Evolutionary conservation across 768 basidiomycete genomes (phyloP), one percentile per base, ranked within the genome.

Genomic region (Lentinus tigrinus): DNA sequence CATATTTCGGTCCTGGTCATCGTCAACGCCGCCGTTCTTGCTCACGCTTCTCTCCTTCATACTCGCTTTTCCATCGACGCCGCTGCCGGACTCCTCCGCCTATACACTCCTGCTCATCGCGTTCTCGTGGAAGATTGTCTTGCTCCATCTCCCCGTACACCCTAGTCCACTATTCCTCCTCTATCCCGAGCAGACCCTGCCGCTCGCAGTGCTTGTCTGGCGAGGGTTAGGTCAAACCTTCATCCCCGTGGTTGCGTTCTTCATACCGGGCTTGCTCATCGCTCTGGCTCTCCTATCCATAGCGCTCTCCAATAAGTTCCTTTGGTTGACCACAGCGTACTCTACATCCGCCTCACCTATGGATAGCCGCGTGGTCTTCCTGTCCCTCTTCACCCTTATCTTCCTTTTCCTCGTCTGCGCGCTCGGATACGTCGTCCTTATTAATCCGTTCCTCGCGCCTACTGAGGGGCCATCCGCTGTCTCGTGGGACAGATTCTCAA

Each of bases 401-500:
- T 59, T 79, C 10, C 42, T 78, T 11, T 43, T 74, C 26, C 64
- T 76, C 26, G 69, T 77, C 21, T 51, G 52, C 54, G 75, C 65
- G 62, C 70, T 72, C 28, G 71, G 73, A 50, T 69, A 74, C 13
- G 70, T 75, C 6, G 66, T 67, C n/a, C 65, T 73, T 44, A 61
- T 70, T 17, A 66, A 63, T 47, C 66, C 70, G 4, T 64, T 66
- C 53, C 51, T 65, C 17, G 53, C 57, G 5, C 42, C 62, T 19
- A n/a, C 42, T 2, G 48, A 61, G 11, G 50, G 50, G 3, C 16
- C 42, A 16, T 19, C 43, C 19, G 51, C 60, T 4, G 52, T 26
- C 14, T 36, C 62, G 5, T 85, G 84, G 84, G 82, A 85, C 60
- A 71, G 73, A 23, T 85, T 80, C 67, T 77, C 81, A 4, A 42